Evolutionary conservation across 495 filamentous ascomycete genomes (phyloP), one percentile per base, ranked within the genome.

Genomic region (Annulohypoxylon nitens): DNA sequence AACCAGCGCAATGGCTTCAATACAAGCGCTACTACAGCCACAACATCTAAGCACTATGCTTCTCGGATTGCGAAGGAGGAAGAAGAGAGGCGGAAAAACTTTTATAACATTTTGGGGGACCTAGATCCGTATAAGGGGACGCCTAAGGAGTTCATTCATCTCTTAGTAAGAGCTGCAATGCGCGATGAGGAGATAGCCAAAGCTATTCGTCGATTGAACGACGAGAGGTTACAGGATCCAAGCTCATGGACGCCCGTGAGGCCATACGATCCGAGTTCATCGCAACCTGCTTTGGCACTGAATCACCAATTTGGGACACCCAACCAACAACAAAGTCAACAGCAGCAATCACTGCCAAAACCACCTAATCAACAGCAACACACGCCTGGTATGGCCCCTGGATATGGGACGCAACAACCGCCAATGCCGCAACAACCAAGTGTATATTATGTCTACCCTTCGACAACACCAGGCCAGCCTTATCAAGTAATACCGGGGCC

Each of bases 101-200:
- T n/a, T 23, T 54, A 54, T 14, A n/a, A 30, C 7, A 54, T 54
- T 26, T 33, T 54, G 30, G 12, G 50, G 0, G 50, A 54, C 1
- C 12, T 54, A 26, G 50, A 54, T 54, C 50, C 50, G 9, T 54
- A 33, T n/a, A 54, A 54, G 25, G 50, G 50, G 14, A 30, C 50
- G 4, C 50, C 50, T 33, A 54, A 54, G 50, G 50, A 54, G 25
- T 54, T 54, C 12, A 54, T 54, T 33, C 50, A 54, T 54, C 50
- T 54, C 10, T 23, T 54, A n/a, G 50, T 54, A 7, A 54, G 14
- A n/a, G 25, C 50, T 11, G 50, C 50, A 5, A 54, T 54, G 50
- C 50, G 50, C 12, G 50, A 54, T 26, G 50, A 54, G 25, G 50
- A 54, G 50, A 54, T 54, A n/a, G 30, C 50, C 8, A 54, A 54